phyloP scores from a whole-genome alignment of 345 rosid genomes.

The Pistacia integerrima region DNA sequence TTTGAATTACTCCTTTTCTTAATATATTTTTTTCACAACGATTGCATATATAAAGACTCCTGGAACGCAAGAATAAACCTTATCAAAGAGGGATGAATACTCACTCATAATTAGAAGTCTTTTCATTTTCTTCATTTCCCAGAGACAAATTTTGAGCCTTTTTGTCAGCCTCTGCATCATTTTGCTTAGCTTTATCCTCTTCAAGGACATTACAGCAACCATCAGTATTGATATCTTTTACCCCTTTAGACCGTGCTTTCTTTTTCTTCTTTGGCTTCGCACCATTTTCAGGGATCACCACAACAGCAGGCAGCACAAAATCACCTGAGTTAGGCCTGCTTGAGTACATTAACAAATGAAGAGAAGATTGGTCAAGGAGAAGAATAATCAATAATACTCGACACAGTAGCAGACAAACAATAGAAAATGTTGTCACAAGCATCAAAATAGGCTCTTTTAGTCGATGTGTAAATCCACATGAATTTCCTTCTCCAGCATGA shows the following conservation, averaged over 20 bases:
- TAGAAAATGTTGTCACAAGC: neutral
- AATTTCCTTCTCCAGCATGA: no score
- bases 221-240: neutral
- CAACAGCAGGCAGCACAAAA: neutral
- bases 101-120: neutral
- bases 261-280: constrained; percentile 21
- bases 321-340: neutral
- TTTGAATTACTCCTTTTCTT: neutral
- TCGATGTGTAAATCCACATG: neutral
- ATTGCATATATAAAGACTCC: neutral
- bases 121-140: constrained; percentile 5
- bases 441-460: neutral
- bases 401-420: neutral
- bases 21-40: no score
- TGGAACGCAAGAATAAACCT: neutral
- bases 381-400: neutral
- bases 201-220: neutral
- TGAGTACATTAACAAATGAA: neutral
- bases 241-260: constrained; percentile 8
- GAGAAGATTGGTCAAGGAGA: neutral
- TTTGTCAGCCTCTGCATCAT: neutral
- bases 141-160: neutral
- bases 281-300: constrained; percentile 7
- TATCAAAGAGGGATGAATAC: neutral
- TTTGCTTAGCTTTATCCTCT: neutral